Conservation (phyloP, 2,329 filamentous ascomycete species). For the Bipolaris zeicola region DNA sequence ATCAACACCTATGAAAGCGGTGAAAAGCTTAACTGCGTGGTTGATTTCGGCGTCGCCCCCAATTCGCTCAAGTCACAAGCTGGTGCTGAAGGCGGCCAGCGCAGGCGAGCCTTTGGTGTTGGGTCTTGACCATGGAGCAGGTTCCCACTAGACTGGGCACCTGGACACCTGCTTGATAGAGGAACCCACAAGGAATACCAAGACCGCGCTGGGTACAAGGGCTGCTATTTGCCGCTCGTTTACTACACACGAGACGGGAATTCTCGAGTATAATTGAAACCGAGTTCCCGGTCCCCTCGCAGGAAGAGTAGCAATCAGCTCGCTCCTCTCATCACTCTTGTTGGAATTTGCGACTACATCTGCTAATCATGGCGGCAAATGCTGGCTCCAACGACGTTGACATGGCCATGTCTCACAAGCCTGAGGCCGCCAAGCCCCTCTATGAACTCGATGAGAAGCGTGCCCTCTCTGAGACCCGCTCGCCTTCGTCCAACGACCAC, state of each 20-base stretch:
- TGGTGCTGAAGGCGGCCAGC: slow-evolving; percentile 11
- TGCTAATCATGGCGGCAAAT: slow-evolving; percentile 37
- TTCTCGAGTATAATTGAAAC: slow-evolving; percentile 22
- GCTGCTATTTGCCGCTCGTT: slow-evolving; percentile 14
- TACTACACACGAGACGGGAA: slow-evolving; percentile 1
- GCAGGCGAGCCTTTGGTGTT: background rate
- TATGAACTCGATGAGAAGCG: slow-evolving; percentile 44
- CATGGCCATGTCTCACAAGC: slow-evolving; percentile 45
- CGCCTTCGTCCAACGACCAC: slow-evolving; percentile 26
- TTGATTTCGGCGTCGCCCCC: slow-evolving; percentile 6
- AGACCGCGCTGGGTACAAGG: slow-evolving; percentile 16
- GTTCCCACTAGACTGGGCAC: background rate
- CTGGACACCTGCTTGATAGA: slow-evolving; percentile 28
- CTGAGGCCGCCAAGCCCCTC: slow-evolving; percentile 36
- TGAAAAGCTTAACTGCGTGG: slow-evolving; percentile 9
- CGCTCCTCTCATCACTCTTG: slow-evolving; percentile 9
- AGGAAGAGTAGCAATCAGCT: slow-evolving; percentile 9
- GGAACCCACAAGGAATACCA: slow-evolving; percentile 27
- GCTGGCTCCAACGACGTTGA: slow-evolving; percentile 42
- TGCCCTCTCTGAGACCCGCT: slow-evolving; percentile 25
- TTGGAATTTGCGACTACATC: background rate
- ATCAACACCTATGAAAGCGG: slow-evolving; percentile 11
- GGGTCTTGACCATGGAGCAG: background rate
- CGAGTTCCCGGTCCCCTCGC: slow-evolving; percentile 4
- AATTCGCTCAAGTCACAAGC: slow-evolving; percentile 37